Conservation (phyloP, 495 filamentous ascomycete species). For the Xylaria castorea region DNA sequence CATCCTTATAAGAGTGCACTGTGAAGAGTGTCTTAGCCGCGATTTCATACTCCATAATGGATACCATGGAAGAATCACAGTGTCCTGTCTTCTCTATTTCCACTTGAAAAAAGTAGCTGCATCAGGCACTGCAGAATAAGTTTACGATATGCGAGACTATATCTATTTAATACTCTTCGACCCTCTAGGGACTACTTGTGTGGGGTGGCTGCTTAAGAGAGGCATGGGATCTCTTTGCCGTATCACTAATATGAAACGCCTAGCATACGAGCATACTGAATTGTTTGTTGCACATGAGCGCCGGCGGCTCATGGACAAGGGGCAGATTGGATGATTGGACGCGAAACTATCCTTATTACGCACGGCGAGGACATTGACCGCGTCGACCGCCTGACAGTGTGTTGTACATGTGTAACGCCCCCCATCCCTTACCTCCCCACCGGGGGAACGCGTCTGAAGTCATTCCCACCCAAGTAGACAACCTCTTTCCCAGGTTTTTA, state of each 20-base stretch:
- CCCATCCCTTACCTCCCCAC: conserved; percentile 1
- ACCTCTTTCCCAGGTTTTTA: neutral
- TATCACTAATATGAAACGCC: conserved; percentile 4
- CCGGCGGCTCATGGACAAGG: neutral
- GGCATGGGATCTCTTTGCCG: neutral
- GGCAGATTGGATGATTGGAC: neutral
- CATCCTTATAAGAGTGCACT: neutral
- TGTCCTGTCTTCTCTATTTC: neutral
- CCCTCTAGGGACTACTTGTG: neutral
- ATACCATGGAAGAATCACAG: neutral
- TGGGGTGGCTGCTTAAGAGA: neutral
- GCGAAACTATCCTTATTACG: neutral
- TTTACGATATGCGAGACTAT: neutral
- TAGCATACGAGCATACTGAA: neutral
- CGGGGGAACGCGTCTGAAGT: neutral
- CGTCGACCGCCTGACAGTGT: neutral
- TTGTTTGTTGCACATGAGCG: neutral
- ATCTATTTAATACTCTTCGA: neutral
- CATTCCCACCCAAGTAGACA: neutral
- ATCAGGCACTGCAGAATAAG: neutral
- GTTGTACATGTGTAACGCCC: conserved; percentile 12
- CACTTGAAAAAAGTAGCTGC: neutral
- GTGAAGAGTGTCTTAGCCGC: neutral
- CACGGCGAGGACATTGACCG: neutral
- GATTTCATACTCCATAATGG: neutral